These are phyloP conservation scores for Cryptosporidium xiaoi DNA, from an alignment of 169 alveolate genomes.

Conservation along the genomic window DNA sequence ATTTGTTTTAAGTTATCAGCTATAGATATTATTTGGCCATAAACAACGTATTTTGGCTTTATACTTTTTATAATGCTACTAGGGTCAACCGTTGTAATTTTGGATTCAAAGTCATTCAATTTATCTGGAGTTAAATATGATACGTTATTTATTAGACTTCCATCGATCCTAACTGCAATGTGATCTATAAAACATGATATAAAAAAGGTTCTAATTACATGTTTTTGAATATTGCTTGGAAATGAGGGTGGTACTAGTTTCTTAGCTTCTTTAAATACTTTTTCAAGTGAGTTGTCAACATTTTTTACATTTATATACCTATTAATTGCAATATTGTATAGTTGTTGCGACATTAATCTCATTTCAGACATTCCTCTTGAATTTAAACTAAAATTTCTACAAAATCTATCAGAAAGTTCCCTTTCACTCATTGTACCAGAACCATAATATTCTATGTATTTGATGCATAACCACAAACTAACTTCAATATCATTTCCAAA, in stretches of 20 bases:
- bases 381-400: constrained; percentile 28
- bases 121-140: constrained; percentile 17
- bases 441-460: constrained; percentile 29
- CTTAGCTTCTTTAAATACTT: neutral
- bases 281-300: neutral
- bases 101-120: neutral
- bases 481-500: constrained; percentile 53
- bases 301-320: constrained; percentile 1
- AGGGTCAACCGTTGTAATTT: constrained; percentile 19
- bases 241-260: constrained; percentile 4
- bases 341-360: constrained; percentile 46
- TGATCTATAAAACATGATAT: constrained; percentile 64
- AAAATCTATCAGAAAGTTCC: neutral
- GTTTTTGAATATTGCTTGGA: constrained; percentile 42
- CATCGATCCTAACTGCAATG: constrained; percentile 59
- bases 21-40: constrained; percentile 25
- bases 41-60: constrained; percentile 31
- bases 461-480: constrained; percentile 51
- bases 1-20: constrained; percentile 4
- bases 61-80: constrained; percentile 18
- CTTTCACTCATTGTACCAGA: constrained; percentile 4
- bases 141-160: neutral
- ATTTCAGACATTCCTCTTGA: constrained; percentile 45
- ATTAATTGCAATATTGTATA: constrained; percentile 15
- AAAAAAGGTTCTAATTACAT: constrained; percentile 15